These are phyloP conservation scores for Ceratocystis alfenasii DNA, from an alignment of 2,329 filamentous ascomycete genomes.

Conservation along the genomic window DNA sequence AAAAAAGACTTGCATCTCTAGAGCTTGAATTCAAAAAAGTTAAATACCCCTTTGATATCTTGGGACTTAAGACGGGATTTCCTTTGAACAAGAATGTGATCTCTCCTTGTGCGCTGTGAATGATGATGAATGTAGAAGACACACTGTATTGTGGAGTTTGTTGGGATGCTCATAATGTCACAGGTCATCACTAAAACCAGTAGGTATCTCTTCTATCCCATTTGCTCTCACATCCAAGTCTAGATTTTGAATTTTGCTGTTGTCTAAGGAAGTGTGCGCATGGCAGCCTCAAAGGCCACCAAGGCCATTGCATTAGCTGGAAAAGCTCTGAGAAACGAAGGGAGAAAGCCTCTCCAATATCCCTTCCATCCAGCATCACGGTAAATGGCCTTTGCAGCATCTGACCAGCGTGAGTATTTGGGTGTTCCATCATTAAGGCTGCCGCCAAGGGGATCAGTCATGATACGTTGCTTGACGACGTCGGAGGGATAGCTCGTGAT, in stretches of 20 bases:
- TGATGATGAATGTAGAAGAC: too few species aligned
- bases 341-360: constrained; percentile 87
- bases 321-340: constrained; percentile 87
- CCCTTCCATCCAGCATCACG: constrained; percentile 63
- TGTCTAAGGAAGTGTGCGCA: constrained; percentile 49
- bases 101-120: neutral
- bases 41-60: constrained; percentile 19
- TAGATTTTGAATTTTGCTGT: neutral
- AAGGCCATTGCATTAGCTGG: constrained; percentile 91
- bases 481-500: constrained; percentile 82
- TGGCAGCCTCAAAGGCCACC: constrained; percentile 84
- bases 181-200: too few species aligned
- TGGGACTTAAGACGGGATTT: neutral
- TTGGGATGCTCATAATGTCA: neutral
- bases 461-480: constrained; percentile 90
- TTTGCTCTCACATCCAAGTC: too few species aligned
- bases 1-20: constrained; percentile 15
- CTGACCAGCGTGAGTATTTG: constrained; percentile 62
- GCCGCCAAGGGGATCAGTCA: constrained; percentile 82
- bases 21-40: constrained; percentile 21
- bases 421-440: constrained; percentile 53
- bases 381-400: constrained; percentile 68
- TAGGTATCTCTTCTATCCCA: too few species aligned
- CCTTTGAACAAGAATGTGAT: neutral
- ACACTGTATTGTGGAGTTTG: neutral